Percentiles rank a stretch among this genome's conserved stretches.
Conservation (phyloP, 176 grass and related monocot genomes). For the Tillandsia fasciculata region DNA sequence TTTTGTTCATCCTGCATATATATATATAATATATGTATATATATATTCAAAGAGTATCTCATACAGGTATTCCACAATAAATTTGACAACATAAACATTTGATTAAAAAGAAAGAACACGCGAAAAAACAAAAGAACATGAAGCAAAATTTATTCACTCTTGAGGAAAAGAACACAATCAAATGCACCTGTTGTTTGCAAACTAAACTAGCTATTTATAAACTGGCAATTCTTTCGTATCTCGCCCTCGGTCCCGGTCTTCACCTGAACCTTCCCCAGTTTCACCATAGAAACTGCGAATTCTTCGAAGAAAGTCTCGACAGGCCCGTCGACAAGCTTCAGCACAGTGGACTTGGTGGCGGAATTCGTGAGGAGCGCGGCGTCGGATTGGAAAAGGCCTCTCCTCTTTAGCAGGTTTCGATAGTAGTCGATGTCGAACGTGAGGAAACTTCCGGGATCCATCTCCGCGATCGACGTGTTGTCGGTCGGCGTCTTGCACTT, state of each 20-base stretch:
- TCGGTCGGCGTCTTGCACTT: conserved; percentile 40
- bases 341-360: conserved; percentile 23
- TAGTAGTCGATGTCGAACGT: conserved; percentile 85
- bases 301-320: conserved; percentile 44
- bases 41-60: too few relatives aligned
- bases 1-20: too few relatives aligned
- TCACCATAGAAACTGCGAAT: conserved; percentile 65
- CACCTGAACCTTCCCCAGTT: conserved; percentile 45
- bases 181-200: not conserved
- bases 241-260: conserved; percentile 55
- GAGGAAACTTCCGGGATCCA: conserved; percentile 80
- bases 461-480: conserved; percentile 68
- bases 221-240: conserved; percentile 64
- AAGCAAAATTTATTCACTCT: not conserved
- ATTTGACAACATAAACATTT: too few relatives aligned
- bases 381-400: conserved; percentile 81
- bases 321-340: conserved; percentile 15
- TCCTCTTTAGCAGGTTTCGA: conserved; percentile 42
- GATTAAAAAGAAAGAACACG: too few relatives aligned
- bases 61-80: too few relatives aligned
- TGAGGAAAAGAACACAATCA: not conserved
- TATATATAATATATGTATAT: too few relatives aligned
- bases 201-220: conserved; percentile 27
- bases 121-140: too few relatives aligned
- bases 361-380: conserved; percentile 49